Conservation (phyloP, 2,329 filamentous ascomycete genomes). For the Hypoxylon sp. region DNA sequence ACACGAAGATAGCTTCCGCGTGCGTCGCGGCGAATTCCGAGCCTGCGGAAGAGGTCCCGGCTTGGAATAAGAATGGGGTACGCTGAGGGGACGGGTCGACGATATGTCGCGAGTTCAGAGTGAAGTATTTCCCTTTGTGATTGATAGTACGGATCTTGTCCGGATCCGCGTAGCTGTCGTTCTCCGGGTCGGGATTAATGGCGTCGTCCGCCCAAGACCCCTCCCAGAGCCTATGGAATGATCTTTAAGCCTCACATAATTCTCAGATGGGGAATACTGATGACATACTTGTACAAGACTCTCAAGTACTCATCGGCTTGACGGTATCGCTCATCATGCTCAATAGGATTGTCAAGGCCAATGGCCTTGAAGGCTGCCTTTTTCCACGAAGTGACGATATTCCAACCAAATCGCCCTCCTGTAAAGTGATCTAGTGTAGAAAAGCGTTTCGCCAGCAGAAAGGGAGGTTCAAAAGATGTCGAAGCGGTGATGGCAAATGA, state of each 20-base stretch:
- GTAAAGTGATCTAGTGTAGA: slow-evolving; percentile 75
- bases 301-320: slow-evolving; percentile 74
- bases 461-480: slow-evolving; percentile 74
- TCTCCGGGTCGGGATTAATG: slow-evolving; percentile 66
- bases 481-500: slow-evolving; percentile 75
- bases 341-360: slow-evolving; percentile 69
- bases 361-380: slow-evolving; percentile 75
- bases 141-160: slow-evolving; percentile 72
- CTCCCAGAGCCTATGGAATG: slow-evolving; percentile 64
- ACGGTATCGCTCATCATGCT: slow-evolving; percentile 73
- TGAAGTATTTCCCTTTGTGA: slow-evolving; percentile 71
- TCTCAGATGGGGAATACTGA: no score
- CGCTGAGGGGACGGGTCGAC: slow-evolving; percentile 70
- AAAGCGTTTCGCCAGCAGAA: slow-evolving; percentile 73
- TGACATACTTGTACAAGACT: slow-evolving; percentile 71
- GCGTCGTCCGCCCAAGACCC: slow-evolving; percentile 72
- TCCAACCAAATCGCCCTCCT: slow-evolving; percentile 74
- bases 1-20: slow-evolving; percentile 74
- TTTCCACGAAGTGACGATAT: slow-evolving; percentile 70
- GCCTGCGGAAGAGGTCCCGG: slow-evolving; percentile 71
- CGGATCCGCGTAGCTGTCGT: slow-evolving; percentile 71
- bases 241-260: slow-evolving; percentile 9
- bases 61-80: slow-evolving; percentile 72
- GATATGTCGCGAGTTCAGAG: slow-evolving; percentile 61
- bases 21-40: slow-evolving; percentile 70